Conservation (phyloP, 2,329 filamentous ascomycete species). For the Hypoxylon sp. region DNA sequence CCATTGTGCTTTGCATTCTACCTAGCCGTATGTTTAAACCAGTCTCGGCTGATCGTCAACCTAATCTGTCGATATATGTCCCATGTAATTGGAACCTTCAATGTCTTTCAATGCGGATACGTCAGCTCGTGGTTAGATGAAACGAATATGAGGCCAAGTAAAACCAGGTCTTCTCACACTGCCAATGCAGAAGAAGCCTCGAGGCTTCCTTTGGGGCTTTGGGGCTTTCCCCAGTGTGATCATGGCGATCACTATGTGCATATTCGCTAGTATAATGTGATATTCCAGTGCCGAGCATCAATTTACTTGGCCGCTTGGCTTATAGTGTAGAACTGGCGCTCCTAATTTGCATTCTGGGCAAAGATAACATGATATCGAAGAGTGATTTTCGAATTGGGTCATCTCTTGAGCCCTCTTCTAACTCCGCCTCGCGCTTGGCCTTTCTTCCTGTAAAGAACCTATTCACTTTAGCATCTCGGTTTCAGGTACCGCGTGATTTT, state of each 20-base stretch:
- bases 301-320: not conserved
- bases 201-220: not conserved
- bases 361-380: too few relatives aligned
- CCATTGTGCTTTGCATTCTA: slow-evolving; percentile 2
- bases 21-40: too few relatives aligned
- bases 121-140: too few relatives aligned
- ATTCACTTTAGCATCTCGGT: not conserved
- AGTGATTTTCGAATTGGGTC: not conserved
- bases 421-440: not conserved
- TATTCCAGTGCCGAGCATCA: not conserved
- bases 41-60: not conserved
- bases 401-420: not conserved
- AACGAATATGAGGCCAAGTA: not conserved
- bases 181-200: not conserved
- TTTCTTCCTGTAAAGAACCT: not conserved
- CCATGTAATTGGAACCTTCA: not conserved
- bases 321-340: not conserved
- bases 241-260: not conserved
- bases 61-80: not conserved
- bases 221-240: not conserved
- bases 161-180: not conserved
- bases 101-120: too few relatives aligned
- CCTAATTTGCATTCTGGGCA: too few relatives aligned
- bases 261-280: not conserved
- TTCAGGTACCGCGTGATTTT: not conserved